phyloP scores from a whole-genome alignment of 441 rosid species.

The Manihot esculenta region DNA sequence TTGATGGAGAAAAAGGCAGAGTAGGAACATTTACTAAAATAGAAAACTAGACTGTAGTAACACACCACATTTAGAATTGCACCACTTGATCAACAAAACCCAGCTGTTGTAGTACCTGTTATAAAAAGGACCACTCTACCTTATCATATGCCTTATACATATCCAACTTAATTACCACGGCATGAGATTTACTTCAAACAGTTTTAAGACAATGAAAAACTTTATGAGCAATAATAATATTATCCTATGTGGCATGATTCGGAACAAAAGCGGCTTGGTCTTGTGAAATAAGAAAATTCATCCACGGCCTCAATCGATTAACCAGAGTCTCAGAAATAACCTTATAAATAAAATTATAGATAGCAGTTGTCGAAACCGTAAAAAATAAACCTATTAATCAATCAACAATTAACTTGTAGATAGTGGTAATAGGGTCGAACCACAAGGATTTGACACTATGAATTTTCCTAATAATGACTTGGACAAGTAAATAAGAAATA shows the following conservation, averaged over 20 bases:
- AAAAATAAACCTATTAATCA: too few relatives aligned
- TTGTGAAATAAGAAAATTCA: not conserved
- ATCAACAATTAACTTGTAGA: too few relatives aligned
- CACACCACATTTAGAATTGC: not conserved
- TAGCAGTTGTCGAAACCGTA: too few relatives aligned
- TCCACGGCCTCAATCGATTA: not conserved
- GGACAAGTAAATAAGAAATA: too few relatives aligned
- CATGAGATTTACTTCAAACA: not conserved
- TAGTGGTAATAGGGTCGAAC: too few relatives aligned
- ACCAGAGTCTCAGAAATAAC: not conserved
- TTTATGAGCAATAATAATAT: not conserved
- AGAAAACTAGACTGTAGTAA: not conserved
- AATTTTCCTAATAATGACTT: too few relatives aligned
- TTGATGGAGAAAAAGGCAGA: not conserved
- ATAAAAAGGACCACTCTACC: not conserved
- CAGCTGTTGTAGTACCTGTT: not conserved
- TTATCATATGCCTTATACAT: not conserved
- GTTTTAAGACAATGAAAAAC: not conserved
- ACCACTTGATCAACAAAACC: not conserved
- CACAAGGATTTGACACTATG: too few relatives aligned
- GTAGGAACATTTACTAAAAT: not conserved
- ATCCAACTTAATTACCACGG: not conserved
- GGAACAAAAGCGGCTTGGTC: not conserved
- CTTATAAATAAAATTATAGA: not conserved
- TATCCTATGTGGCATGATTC: not conserved